Evolutionary conservation across 805 yeast genomes (phyloP).

Genomic region (Hanseniaspora nectarophila): DNA sequence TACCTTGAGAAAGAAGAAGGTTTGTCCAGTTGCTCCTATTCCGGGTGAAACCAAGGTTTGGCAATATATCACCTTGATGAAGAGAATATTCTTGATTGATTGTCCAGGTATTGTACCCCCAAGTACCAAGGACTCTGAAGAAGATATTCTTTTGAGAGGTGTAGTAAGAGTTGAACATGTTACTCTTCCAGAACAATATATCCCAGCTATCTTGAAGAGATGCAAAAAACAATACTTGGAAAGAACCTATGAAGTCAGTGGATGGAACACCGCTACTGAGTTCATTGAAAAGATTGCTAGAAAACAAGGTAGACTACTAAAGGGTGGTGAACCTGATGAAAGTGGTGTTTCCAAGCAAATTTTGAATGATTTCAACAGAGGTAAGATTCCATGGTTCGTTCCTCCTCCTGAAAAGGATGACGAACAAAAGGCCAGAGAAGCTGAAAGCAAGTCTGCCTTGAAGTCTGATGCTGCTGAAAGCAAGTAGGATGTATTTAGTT

Average conservation of each 20-base stretch:
- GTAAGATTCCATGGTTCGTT: conserved; percentile 95
- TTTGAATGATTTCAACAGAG: conserved; percentile 89
- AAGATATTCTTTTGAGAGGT: conserved; percentile 88
- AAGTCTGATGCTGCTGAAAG: background rate
- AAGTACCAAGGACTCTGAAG: conserved; percentile 71
- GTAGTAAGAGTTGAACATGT: conserved; percentile 99
- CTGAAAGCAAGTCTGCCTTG: background rate
- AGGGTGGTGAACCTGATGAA: conserved; percentile 98
- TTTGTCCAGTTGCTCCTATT: conserved; percentile 92
- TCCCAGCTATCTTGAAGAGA: conserved; percentile 71
- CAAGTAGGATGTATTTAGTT: background rate
- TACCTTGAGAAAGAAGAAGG: conserved; percentile 87
- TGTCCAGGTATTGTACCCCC: conserved; percentile 99
- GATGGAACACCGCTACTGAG: conserved; percentile 71
- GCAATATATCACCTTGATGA: conserved; percentile 97
- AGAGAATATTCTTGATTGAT: conserved; percentile 85
- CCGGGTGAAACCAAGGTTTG: conserved; percentile 99
- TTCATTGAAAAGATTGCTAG: conserved; percentile 84
- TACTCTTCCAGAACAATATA: conserved; percentile 86
- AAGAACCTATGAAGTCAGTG: conserved; percentile 86
- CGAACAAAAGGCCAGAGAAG: conserved; percentile 20
- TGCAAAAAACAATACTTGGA: conserved; percentile 85
- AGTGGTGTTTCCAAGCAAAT: conserved; percentile 81
- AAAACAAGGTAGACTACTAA: conserved; percentile 80
- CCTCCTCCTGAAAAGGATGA: conserved; percentile 74